A percentile compares a stretch with the other conserved stretches of the same genome.
These are phyloP conservation scores for Pleurotus djamor DNA, from an alignment of 768 basidiomycete genomes.

Conservation along the genomic window DNA sequence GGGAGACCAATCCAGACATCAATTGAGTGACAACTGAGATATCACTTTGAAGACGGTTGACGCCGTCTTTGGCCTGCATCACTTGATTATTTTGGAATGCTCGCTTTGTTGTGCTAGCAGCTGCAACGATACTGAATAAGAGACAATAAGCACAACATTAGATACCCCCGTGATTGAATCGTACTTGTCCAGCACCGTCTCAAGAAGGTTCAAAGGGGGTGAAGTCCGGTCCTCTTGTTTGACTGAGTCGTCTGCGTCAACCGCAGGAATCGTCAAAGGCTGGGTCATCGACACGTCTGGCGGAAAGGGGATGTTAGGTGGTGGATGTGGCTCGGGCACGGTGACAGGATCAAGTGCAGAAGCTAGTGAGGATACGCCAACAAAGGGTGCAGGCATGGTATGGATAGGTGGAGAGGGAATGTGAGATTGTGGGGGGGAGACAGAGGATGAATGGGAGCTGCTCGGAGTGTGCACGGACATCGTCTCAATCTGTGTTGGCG, in stretches of 20 bases:
- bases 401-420: slow-evolving; percentile 35
- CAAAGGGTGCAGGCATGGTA: slow-evolving; percentile 34
- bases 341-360: slow-evolving; percentile 39
- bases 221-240: slow-evolving; percentile 6
- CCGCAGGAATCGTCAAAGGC: slow-evolving; percentile 5
- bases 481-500: slow-evolving; percentile 28
- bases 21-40: slow-evolving; percentile 6
- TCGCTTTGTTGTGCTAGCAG: slow-evolving; percentile 2
- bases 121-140: slow-evolving; percentile 2
- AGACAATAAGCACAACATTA: neutral
- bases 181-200: slow-evolving; percentile 6
- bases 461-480: slow-evolving; percentile 36
- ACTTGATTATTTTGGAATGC: slow-evolving; percentile 6
- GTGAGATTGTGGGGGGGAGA: slow-evolving; percentile 31
- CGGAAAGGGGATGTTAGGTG: slow-evolving; percentile 30
- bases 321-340: slow-evolving; percentile 18
- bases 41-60: slow-evolving; percentile 7
- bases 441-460: slow-evolving; percentile 28
- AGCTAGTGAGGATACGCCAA: slow-evolving; percentile 40
- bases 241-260: slow-evolving; percentile 11
- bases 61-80: slow-evolving; percentile 5
- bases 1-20: slow-evolving; percentile 5
- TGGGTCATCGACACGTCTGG: slow-evolving; percentile 12
- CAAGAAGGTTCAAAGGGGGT: neutral
- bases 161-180: neutral